These are phyloP conservation scores for Podospora conica DNA, from an alignment of 495 filamentous ascomycete species.

Conservation along the genomic window DNA sequence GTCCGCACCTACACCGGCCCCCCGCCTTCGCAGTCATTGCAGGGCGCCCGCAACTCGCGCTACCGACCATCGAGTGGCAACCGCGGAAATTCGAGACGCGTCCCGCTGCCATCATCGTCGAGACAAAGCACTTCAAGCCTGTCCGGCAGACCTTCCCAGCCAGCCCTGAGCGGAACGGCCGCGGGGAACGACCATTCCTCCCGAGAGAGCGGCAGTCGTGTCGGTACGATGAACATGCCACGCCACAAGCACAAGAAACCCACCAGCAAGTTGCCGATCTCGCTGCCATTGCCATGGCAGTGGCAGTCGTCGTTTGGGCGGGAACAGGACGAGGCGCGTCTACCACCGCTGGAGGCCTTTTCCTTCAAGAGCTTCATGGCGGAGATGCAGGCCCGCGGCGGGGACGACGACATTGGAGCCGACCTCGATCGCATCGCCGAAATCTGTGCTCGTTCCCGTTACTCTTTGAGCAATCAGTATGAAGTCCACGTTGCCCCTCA, in stretches of 20 bases:
- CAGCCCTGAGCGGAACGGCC: conserved; percentile 22
- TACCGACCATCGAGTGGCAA: conserved; percentile 24
- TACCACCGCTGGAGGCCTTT: conserved; percentile 52
- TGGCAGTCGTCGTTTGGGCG: conserved; percentile 17
- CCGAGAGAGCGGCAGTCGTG: conserved; percentile 1
- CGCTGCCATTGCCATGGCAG: conserved; percentile 16
- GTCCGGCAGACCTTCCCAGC: conserved; percentile 18
- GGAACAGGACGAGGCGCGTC: conserved; percentile 24
- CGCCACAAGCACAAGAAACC: conserved; percentile 28
- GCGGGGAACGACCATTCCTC: background rate
- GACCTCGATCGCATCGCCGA: conserved; percentile 54
- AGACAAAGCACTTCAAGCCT: conserved; percentile 9
- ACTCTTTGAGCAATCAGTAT: conserved; percentile 53
- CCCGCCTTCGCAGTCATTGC: conserved; percentile 22
- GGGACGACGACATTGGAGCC: conserved; percentile 32
- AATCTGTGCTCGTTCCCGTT: conserved; percentile 50
- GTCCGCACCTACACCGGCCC: conserved; percentile 48
- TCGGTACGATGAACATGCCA: conserved; percentile 21
- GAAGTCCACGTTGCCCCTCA: conserved; percentile 54
- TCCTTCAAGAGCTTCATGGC: conserved; percentile 53
- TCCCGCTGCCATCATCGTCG: conserved; percentile 21
- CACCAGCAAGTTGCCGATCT: conserved; percentile 14
- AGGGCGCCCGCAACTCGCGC: conserved; percentile 10
- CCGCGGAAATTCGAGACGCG: conserved; percentile 24
- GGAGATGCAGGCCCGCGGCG: conserved; percentile 33